phyloP scores from a whole-genome alignment of 352 stramenopile genomes.

The Halophytophthora polymorphica region DNA sequence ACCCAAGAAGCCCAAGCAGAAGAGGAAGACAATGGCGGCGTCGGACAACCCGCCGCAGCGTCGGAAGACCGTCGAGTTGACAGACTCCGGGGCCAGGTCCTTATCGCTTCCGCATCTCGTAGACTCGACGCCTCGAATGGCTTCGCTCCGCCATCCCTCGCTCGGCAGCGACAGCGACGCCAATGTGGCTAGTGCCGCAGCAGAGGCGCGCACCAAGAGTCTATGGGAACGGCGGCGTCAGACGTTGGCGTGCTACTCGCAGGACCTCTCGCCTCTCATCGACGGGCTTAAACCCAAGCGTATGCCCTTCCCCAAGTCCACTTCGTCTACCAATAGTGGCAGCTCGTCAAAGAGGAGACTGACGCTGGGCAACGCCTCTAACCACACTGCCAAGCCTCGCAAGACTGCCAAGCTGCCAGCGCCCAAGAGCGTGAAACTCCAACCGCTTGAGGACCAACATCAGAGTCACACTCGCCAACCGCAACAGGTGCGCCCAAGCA shows the following conservation, averaged over 20 bases:
- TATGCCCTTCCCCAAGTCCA: constrained; percentile 27
- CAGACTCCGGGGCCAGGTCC: constrained; percentile 1
- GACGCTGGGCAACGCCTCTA: constrained; percentile 12
- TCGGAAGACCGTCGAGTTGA: background rate
- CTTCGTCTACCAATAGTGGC: constrained; percentile 2
- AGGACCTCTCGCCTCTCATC: constrained; percentile 60
- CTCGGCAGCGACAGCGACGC: background rate
- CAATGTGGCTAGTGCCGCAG: constrained; percentile 5
- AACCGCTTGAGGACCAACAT: constrained; percentile 12
- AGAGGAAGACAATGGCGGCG: constrained; percentile 20
- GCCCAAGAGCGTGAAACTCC: constrained; percentile 18
- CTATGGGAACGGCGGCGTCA: constrained; percentile 33
- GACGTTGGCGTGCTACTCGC: constrained; percentile 52
- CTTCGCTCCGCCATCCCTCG: background rate
- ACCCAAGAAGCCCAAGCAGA: constrained; percentile 18
- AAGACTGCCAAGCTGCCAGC: constrained; percentile 13
- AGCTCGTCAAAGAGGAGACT: constrained; percentile 10
- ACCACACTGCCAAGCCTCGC: constrained; percentile 10
- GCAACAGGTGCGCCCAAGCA: constrained; percentile 10
- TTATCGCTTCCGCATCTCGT: constrained; percentile 11
- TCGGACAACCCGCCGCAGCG: background rate
- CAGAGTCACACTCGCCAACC: background rate
- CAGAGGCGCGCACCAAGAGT: constrained; percentile 19
- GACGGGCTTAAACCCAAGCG: constrained; percentile 46
- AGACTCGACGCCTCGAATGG: background rate